Conservation (phyloP, 352 stramenopile species). For the Pythium utonaiense region DNA sequence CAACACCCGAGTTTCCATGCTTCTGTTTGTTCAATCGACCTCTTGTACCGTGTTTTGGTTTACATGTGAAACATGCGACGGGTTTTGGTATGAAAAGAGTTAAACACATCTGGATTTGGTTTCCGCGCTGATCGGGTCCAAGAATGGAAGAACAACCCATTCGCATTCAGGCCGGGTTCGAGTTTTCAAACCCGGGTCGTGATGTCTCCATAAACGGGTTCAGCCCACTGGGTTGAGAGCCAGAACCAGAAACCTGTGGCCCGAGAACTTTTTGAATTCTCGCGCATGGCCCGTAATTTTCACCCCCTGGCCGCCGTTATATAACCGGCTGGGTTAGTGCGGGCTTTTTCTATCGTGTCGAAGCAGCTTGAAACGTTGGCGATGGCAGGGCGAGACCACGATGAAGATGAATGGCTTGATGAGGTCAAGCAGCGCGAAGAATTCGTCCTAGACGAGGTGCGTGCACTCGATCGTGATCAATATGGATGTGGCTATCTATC, state of each 20-base stretch:
- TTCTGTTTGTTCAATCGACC: background rate
- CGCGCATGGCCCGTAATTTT: conserved; percentile 14
- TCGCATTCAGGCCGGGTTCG: conserved; percentile 27
- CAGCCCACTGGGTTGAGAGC: conserved; percentile 4
- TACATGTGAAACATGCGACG: background rate
- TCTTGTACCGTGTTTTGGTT: background rate
- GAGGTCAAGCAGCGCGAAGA: conserved; percentile 45
- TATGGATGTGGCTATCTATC: conserved; percentile 16
- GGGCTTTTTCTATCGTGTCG: conserved; percentile 7
- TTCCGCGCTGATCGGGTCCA: background rate
- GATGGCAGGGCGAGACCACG: conserved; percentile 55
- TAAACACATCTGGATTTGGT: conserved; percentile 3
- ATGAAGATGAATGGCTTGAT: conserved; percentile 65
- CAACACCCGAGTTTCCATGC: too few relatives aligned
- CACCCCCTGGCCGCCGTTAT: conserved; percentile 8
- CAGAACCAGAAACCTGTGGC: conserved; percentile 10
- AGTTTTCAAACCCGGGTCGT: background rate
- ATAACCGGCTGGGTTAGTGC: conserved; percentile 10
- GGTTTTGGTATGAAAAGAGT: background rate
- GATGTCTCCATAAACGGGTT: conserved; percentile 2
- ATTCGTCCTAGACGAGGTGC: conserved; percentile 61
- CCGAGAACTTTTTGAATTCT: conserved; percentile 17
- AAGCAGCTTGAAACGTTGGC: conserved; percentile 27
- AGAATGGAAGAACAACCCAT: conserved; percentile 18
- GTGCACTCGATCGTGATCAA: background rate